phyloP scores from a whole-genome alignment of 2,329 filamentous ascomycete species.

The Diaporthe ampelina region DNA sequence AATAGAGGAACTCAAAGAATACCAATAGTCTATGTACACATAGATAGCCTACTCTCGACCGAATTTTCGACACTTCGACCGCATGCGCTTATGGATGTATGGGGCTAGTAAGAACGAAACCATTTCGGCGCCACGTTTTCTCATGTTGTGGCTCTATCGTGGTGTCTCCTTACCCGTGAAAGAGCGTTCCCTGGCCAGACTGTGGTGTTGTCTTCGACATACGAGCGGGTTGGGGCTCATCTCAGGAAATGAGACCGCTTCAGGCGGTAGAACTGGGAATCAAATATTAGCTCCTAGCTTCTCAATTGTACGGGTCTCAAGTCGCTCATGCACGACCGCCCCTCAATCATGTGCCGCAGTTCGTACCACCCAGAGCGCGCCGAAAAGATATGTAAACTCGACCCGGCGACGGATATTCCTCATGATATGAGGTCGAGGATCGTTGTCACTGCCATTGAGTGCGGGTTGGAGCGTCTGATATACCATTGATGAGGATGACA shows the following conservation, averaged over 20 bases:
- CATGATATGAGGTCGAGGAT: not conserved
- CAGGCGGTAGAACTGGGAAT: constrained; percentile 8
- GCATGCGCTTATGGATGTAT: no score
- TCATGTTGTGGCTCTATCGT: not conserved
- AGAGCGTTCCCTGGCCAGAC: no score
- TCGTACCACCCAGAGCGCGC: constrained; percentile 22
- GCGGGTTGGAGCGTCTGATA: not conserved
- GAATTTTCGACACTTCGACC: no score
- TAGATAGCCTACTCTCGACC: no score
- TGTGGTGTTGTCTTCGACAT: not conserved
- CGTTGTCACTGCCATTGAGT: not conserved
- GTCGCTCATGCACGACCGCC: not conserved
- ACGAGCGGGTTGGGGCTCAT: not conserved
- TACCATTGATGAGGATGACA: not conserved
- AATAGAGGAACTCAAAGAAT: no score
- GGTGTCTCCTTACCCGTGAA: not conserved
- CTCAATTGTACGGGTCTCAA: not conserved
- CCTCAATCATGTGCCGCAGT: not conserved
- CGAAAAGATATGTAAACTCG: constrained; percentile 4
- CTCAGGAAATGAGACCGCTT: not conserved
- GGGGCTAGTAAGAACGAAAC: no score
- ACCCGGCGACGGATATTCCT: not conserved
- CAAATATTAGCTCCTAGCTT: not conserved
- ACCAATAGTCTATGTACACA: no score
- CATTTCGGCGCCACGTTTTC: no score